Conservation (phyloP, 108 stramenopile species). For the Nitzschia inconspicua region DNA sequence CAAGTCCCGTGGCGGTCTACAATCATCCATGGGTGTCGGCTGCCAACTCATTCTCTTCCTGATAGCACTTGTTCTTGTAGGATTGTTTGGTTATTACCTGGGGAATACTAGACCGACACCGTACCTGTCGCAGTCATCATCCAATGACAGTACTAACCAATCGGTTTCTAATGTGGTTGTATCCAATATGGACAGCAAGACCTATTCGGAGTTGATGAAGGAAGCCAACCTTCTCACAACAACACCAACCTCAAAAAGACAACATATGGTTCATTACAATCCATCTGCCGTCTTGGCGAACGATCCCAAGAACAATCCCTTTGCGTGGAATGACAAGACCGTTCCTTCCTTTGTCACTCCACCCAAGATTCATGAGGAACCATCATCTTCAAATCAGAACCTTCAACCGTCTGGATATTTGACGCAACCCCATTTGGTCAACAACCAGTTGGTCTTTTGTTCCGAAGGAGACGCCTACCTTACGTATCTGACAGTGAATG, state of each 20-base stretch:
- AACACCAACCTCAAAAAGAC: not conserved
- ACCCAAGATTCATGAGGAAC: not conserved
- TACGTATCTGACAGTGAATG: constrained; percentile 11
- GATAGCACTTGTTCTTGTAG: too few relatives aligned
- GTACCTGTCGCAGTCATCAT: too few relatives aligned
- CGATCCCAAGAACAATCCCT: not conserved
- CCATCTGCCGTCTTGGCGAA: not conserved
- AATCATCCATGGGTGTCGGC: too few relatives aligned
- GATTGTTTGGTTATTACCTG: too few relatives aligned
- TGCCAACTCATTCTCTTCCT: too few relatives aligned
- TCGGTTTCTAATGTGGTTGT: too few relatives aligned
- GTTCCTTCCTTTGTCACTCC: not conserved
- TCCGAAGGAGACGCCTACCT: constrained; percentile 65
- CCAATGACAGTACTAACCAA: too few relatives aligned
- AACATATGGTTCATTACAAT: constrained; percentile 14
- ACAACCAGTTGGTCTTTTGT: constrained; percentile 56
- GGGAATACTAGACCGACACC: too few relatives aligned
- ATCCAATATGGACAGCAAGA: too few relatives aligned
- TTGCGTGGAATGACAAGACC: not conserved
- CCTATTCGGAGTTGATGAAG: too few relatives aligned
- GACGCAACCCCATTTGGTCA: constrained; percentile 47
- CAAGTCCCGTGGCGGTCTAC: too few relatives aligned
- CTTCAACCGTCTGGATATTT: constrained; percentile 37
- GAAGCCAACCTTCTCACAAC: too few relatives aligned
- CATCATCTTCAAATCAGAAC: not conserved